Evolutionary conservation across 2,329 filamentous ascomycete species (phyloP), one percentile per base, ranked within the genome.

Genomic region (Alternaria incomplexa): DNA sequence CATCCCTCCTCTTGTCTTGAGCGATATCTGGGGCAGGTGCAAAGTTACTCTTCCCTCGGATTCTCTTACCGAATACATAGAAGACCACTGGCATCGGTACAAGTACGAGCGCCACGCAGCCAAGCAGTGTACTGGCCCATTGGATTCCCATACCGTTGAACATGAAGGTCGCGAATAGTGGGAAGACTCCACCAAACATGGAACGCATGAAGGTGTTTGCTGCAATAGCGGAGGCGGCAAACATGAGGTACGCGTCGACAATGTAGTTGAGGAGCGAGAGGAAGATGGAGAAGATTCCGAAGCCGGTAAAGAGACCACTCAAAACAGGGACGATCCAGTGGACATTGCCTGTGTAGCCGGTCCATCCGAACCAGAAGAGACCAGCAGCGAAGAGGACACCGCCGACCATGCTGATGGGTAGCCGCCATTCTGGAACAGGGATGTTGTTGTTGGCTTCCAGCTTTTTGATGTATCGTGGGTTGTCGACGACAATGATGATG

Each of bases 391-490:
- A 86, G 5, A 84, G 72, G 4, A 81, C 79, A 20, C 85, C 85
- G 6, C 86, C 86, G 6, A 84, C 63, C 56, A 88, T 86, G 25
- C 83, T 83, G 4, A 85, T 84, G 0, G 86, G 85, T 1, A 87
- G 75, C 54, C 86, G 83, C 86, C 86, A 88, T 73, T 88, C 86
- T 0, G 86, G 86, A 1, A 88, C 75, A 0, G 85, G 85, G 5
- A 87, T 77, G 62, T 84, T 83, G 69, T 82, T 80, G 74, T 84
- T 84, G 12, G 81, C 80, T 13, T 74, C 72, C 15, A 84, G 73
- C 58, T 78, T 79, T 45, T 64, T 66, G 72, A 87, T 86, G 79
- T 95, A 95, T 77, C 84, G 83, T 23, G 88, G 87, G 77, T 92
- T 87, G 72, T 86, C 85, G 43, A 87, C 71, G 55, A 91, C 82